Evolutionary conservation across 164 flowering plant genomes (phyloP).

Genomic region (Chloranthus sessilifolius): DNA sequence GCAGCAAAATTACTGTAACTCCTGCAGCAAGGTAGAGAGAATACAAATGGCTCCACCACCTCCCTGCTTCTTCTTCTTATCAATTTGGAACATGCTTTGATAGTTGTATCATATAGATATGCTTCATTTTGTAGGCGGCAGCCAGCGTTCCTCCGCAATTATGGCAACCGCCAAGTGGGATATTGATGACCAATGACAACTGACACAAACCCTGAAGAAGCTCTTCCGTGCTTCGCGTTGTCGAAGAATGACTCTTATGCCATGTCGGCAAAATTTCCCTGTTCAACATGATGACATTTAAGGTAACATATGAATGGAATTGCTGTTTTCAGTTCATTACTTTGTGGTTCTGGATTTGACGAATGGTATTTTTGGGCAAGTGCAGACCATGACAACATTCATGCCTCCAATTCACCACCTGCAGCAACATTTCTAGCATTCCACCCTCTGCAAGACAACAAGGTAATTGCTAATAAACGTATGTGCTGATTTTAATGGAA

Average conservation of each 20-base stretch:
- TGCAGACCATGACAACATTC: slow-evolving; percentile 9
- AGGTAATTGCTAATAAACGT: slow-evolving; percentile 7
- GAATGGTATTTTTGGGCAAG: background rate
- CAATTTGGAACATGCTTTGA: background rate
- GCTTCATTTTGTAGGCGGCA: slow-evolving; percentile 46
- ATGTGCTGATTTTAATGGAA: no score
- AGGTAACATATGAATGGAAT: background rate
- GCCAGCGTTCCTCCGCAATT: slow-evolving; percentile 53
- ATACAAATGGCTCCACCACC: background rate
- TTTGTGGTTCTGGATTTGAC: background rate
- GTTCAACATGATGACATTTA: slow-evolving; percentile 4
- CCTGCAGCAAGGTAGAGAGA: slow-evolving; percentile 24
- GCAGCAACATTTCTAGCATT: slow-evolving; percentile 5
- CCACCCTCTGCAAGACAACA: slow-evolving; percentile 5
- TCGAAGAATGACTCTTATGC: slow-evolving; percentile 20
- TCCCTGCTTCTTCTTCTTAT: background rate
- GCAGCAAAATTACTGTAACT: slow-evolving; percentile 68
- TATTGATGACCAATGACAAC: slow-evolving; percentile 37
- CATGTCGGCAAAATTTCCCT: slow-evolving; percentile 5
- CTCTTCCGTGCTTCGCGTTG: slow-evolving; percentile 28
- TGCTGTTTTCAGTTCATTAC: background rate
- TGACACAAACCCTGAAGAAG: slow-evolving; percentile 22
- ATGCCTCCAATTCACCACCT: slow-evolving; percentile 3
- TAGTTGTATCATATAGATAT: background rate
- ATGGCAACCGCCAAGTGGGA: slow-evolving; percentile 80